Base-by-base conservation (phyloP, 805 yeast genomes). In the Sugiyamaella boreocaroliniensis region DNA sequence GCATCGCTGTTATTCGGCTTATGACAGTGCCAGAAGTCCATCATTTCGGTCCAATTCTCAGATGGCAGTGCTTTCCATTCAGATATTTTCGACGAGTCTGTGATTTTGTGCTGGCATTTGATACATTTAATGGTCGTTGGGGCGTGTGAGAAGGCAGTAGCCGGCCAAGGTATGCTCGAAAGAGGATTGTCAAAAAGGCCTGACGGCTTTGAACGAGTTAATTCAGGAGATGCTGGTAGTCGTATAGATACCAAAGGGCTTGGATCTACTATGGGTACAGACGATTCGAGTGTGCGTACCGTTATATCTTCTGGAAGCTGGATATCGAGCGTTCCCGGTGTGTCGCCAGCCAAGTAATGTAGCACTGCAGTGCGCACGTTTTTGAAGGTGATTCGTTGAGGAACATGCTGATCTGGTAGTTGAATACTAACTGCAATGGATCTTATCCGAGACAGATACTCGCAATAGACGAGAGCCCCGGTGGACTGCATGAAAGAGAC, bases 21-120 rank as follows among this genome's bases (percentile, higher is more conserved):
- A 52, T 92, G 97, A 64, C 99, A 92, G 66, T 92, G 97, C 99
- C 99, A 92, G 58, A 85, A 86, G 53, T 92, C 98, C 95, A 92
- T 85, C 77, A 93, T 71, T 65, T 92, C 99, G 12, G 85, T 81
- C 99, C 99, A 92, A 47, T 80, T 73, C 63, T 89, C 97, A 1
- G 95, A 85, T 0, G 99, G 99, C 82, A 92, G 79, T 40, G 86
- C 86, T 47, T 64, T 61, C 66, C 66, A 66, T 6, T 47, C 46
- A 7, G 45, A 26, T 41, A 43, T 51, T 32, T 22, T 12, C 29
- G 16, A 29, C 48, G 37, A 48, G 45, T 18, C 58, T 32, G 26
- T 46, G 11, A 46, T 45, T 41, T 15, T 41, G 15, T 20, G 32
- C 41, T 40, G 43, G 37, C 56, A 55, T 8, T 22, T 19, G 9